Conservation (phyloP, 345 rosid genomes). For the Citrus cavaleriei region DNA sequence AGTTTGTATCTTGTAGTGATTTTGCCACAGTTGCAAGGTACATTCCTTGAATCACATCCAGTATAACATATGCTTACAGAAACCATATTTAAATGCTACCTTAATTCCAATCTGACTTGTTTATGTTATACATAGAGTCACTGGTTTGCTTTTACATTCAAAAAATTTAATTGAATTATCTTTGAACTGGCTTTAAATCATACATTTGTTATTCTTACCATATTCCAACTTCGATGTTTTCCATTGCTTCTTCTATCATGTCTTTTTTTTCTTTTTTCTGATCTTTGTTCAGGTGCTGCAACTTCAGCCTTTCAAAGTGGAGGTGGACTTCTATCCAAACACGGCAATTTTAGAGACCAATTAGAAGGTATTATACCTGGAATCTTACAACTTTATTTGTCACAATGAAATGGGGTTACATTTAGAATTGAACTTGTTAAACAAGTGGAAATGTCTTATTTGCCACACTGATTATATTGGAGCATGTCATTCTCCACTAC, state of each 20-base stretch:
- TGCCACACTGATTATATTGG: constrained; percentile 18
- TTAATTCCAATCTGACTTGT: no score
- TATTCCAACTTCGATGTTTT: neutral
- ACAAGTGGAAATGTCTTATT: constrained; percentile 27
- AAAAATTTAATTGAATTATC: no score
- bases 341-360: neutral
- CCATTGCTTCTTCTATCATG: neutral
- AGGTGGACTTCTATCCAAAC: constrained; percentile 12
- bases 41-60: no score
- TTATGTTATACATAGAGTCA: no score
- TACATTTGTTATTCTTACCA: neutral
- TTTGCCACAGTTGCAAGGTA: no score
- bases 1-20: no score
- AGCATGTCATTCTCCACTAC: constrained; percentile 35
- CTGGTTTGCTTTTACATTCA: no score
- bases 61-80: no score
- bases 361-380: constrained; percentile 8
- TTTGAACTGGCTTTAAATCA: neutral
- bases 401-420: constrained; percentile 5
- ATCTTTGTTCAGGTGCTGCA: neutral
- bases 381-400: constrained; percentile 11
- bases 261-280: neutral
- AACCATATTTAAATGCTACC: no score
- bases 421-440: constrained; percentile 4
- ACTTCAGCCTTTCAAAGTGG: constrained; percentile 15